Evolutionary conservation across 2,329 filamentous ascomycete genomes (phyloP), one percentile per base, ranked within the genome.

Genomic region (Xylariaceae sp.): DNA sequence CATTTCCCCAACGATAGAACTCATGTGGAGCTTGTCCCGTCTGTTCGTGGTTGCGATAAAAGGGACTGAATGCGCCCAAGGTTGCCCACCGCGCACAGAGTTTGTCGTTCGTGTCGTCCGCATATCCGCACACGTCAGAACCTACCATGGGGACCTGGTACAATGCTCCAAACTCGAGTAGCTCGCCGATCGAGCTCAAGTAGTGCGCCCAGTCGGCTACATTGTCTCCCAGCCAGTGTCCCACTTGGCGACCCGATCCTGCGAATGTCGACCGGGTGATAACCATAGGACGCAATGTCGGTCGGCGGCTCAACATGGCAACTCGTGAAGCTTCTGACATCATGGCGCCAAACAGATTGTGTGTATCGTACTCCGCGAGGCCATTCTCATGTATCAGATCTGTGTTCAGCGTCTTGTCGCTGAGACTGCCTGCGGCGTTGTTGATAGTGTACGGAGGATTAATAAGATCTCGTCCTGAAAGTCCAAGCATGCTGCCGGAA

Each of bases 81-180:
- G 75, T 70, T 0, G 80, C 80, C 83, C 83, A 86, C 14, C 83
- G 76, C n/a, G 82, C 76, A 57, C 83, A 86, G 6, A 86, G 71
- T n/a, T 74, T 67, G 56, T 82, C 77, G 7, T 73, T 80, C 0
- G 80, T 79, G 50, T 77, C 72, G 16, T 69, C 71, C 23, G 68
- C 78, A 55, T 78, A 86, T 0, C 83, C 83, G 55, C 83, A 86
- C 2, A 85, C 77, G 53, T 86, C 82, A 5, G 69, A 68, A 11
- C 76, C 76, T 5, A 66, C 69, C 71, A 79, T 75, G 4, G 75
- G 76, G 5, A 79, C 54, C 53, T 77, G 74, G 61, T 74, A 78
- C 50, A 79, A 69, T 3, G 73, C 67, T 1, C 48, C 39, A 45
- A 78, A 79, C 5, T 66, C 65, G 3, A 76, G 58, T 56, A 75